A percentile compares a stretch with the other conserved stretches of the same genome.
These are phyloP conservation scores for Torulaspora franciscae DNA, from an alignment of 805 yeast genomes.

Conservation along the genomic window DNA sequence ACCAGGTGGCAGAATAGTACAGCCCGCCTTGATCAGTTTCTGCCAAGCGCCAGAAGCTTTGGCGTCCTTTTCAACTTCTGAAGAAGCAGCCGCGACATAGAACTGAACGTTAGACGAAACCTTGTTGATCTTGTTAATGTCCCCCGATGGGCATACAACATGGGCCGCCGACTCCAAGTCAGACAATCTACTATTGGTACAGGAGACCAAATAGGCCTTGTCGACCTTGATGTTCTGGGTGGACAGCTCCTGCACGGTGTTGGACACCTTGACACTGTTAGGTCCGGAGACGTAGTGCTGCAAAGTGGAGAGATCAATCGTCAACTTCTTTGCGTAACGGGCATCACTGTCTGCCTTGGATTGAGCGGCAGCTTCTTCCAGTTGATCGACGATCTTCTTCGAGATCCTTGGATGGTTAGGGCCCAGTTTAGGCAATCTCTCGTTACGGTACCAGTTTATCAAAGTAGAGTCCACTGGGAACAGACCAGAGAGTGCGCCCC, in stretches of 20 bases:
- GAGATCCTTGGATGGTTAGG: constrained; percentile 84
- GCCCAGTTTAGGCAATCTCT: constrained; percentile 47
- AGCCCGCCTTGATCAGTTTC: constrained; percentile 83
- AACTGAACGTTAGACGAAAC: constrained; percentile 89
- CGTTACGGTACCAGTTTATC: constrained; percentile 66
- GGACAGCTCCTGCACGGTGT: constrained; percentile 69
- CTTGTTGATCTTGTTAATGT: constrained; percentile 43
- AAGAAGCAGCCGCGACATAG: constrained; percentile 96
- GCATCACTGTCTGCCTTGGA: constrained; percentile 68
- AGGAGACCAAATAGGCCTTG: constrained; percentile 96
- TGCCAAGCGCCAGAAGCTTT: constrained; percentile 91
- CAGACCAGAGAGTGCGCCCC: constrained; percentile 97
- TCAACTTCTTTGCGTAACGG: constrained; percentile 79
- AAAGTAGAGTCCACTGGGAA: constrained; percentile 91
- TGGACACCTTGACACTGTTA: constrained; percentile 90
- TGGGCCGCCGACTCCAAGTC: constrained; percentile 95
- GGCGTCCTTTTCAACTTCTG: constrained; percentile 89
- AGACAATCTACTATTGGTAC: constrained; percentile 90
- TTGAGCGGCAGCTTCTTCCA: constrained; percentile 15
- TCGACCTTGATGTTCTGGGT: constrained; percentile 68
- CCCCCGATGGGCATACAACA: constrained; percentile 49
- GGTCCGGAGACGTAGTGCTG: constrained; percentile 95
- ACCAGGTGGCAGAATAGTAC: constrained; percentile 93
- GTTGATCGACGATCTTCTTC: constrained; percentile 46
- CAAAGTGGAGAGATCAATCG: constrained; percentile 71